A percentile compares a stretch with the other conserved stretches of the same genome.
Evolutionary conservation across 2,329 filamentous ascomycete species (phyloP).

Genomic region (Lasiodiplodia sp.): DNA sequence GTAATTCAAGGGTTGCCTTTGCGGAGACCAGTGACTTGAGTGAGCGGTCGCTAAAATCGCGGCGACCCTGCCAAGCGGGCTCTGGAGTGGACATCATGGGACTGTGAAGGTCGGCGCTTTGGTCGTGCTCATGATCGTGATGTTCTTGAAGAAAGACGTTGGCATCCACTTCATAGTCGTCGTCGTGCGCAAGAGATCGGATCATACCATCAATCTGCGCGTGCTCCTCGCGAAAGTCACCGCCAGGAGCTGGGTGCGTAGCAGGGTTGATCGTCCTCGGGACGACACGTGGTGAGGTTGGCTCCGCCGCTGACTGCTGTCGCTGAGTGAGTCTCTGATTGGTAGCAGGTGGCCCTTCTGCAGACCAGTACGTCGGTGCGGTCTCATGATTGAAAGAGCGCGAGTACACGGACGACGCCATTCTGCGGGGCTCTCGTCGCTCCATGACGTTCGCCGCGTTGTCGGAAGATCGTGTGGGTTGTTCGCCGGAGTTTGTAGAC

Average conservation of each 20-base stretch:
- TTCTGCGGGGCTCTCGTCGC: background rate
- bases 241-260: background rate
- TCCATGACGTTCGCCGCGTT: background rate
- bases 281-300: background rate
- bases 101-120: background rate
- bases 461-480: background rate
- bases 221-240: background rate
- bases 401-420: constrained; percentile 12
- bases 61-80: background rate
- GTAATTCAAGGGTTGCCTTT: background rate
- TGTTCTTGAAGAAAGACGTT: background rate
- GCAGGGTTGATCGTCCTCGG: background rate
- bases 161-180: background rate
- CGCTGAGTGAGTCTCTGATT: background rate
- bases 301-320: background rate
- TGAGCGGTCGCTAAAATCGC: constrained; percentile 2
- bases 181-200: background rate
- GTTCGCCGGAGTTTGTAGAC: background rate
- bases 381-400: background rate
- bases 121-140: background rate
- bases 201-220: constrained; percentile 6
- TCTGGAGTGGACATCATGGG: background rate
- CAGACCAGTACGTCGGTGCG: background rate
- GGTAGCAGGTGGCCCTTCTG: background rate
- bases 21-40: background rate